Evolutionary conservation across 805 yeast genomes (phyloP).

Genomic region (Debaryomyces hansenii): DNA sequence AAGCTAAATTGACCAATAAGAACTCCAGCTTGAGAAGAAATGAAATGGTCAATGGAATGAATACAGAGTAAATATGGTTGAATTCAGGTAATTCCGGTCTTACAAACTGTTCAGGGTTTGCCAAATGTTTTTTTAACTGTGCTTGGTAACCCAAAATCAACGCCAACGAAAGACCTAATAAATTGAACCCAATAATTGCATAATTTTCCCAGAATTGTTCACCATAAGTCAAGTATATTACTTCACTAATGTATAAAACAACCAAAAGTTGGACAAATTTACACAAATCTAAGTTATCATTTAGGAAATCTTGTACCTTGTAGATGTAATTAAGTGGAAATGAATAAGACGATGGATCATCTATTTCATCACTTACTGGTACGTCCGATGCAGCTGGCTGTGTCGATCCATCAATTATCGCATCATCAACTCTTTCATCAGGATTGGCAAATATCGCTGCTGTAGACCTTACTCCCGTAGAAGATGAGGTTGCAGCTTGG

Average conservation of each 20-base stretch:
- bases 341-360: neutral
- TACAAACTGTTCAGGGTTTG: slow-evolving; percentile 9
- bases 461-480: slow-evolving; percentile 6
- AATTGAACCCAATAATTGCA: slow-evolving; percentile 31
- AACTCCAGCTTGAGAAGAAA: slow-evolving; percentile 21
- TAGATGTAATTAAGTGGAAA: slow-evolving; percentile 28
- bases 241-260: slow-evolving; percentile 27
- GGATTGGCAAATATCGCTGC: slow-evolving; percentile 10
- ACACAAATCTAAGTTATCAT: slow-evolving; percentile 29
- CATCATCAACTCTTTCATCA: neutral
- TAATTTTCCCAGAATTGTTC: slow-evolving; percentile 16
- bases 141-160: slow-evolving; percentile 26
- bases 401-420: neutral
- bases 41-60: slow-evolving; percentile 29
- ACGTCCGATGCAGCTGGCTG: neutral
- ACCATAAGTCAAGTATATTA: slow-evolving; percentile 24
- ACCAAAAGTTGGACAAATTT: slow-evolving; percentile 33
- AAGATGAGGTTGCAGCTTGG: neutral
- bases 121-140: slow-evolving; percentile 12
- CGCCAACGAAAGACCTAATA: slow-evolving; percentile 31
- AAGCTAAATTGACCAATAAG: slow-evolving; percentile 32
- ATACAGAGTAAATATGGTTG: slow-evolving; percentile 33
- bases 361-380: neutral
- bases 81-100: slow-evolving; percentile 36
- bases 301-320: slow-evolving; percentile 38